Percentiles rank a stretch among this genome's conserved stretches.
Conservation (phyloP, 306 rosid genomes). For the Quercus aquifolioides region DNA sequence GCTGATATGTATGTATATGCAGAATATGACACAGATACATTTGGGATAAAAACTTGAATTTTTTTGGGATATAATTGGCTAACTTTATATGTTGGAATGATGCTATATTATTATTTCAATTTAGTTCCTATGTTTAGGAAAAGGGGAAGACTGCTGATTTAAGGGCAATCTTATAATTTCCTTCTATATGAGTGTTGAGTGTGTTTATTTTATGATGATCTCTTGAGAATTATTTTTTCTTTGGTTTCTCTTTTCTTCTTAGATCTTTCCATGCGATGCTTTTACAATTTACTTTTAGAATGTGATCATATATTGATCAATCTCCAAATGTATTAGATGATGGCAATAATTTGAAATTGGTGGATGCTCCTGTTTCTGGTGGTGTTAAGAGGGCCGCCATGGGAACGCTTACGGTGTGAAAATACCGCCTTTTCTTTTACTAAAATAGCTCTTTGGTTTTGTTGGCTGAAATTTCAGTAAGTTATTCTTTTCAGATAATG, state of each 20-base stretch:
- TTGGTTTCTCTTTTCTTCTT: constrained; percentile 12
- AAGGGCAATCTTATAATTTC: constrained; percentile 13
- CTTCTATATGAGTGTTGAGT: neutral
- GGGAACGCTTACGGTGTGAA: constrained; percentile 85
- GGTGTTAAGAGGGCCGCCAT: constrained; percentile 78
- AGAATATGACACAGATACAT: too few species aligned
- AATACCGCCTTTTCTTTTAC: constrained; percentile 23
- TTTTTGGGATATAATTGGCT: too few species aligned
- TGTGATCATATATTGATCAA: constrained; percentile 26
- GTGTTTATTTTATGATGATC: constrained; percentile 7
- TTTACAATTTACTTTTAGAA: constrained; percentile 21
- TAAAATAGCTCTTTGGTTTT: constrained; percentile 19
- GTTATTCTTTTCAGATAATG: constrained; percentile 62
- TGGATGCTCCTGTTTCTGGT: constrained; percentile 98
- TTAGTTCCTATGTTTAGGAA: neutral
- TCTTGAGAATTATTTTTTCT: constrained; percentile 2
- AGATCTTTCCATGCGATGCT: constrained; percentile 2
- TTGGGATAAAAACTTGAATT: too few species aligned
- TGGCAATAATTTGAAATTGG: constrained; percentile 77
- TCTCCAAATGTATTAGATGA: constrained; percentile 56
- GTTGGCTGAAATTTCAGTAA: constrained; percentile 22
- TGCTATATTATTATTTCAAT: neutral
- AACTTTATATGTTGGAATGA: neutral
- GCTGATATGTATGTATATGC: too few species aligned
- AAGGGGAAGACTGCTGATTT: constrained; percentile 1